These are phyloP conservation scores for Pestalotiopsis sp. DNA, from an alignment of 2,329 filamentous ascomycete genomes.

Conservation along the genomic window DNA sequence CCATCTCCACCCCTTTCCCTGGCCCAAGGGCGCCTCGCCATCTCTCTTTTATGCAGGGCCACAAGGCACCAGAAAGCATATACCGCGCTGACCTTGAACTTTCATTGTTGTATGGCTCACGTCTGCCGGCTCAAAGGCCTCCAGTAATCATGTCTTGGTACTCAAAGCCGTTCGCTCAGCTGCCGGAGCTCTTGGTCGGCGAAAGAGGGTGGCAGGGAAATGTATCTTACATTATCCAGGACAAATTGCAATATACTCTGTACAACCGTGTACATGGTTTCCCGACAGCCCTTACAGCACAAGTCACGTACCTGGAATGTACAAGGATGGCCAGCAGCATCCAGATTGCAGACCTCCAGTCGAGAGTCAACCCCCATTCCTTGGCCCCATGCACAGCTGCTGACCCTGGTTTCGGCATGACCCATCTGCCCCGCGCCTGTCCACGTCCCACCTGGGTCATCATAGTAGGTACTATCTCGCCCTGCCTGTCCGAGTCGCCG, in stretches of 20 bases:
- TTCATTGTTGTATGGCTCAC: background rate
- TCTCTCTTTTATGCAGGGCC: slow-evolving; percentile 6
- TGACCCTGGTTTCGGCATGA: slow-evolving; percentile 10
- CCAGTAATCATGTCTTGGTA: background rate
- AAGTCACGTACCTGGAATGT: too few relatives aligned
- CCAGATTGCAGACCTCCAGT: background rate
- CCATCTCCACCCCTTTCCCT: background rate
- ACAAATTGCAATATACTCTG: background rate
- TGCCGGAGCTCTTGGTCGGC: background rate
- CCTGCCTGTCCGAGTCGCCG: slow-evolving; percentile 8
- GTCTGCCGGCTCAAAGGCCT: background rate
- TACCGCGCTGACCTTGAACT: background rate
- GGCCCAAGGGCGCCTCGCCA: background rate
- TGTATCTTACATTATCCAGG: background rate
- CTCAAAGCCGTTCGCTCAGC: background rate
- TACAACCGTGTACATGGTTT: background rate
- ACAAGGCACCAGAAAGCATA: slow-evolving; percentile 4
- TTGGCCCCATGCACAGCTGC: background rate
- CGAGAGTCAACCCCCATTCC: background rate
- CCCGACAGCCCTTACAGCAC: too few relatives aligned
- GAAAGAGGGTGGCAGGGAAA: background rate
- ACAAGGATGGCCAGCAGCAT: background rate
- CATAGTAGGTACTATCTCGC: background rate
- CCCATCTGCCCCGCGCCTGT: slow-evolving; percentile 12
- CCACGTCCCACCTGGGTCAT: background rate